These are phyloP conservation scores for Wickerhamiella domercqiae DNA, from an alignment of 805 yeast species.

Conservation along the genomic window DNA sequence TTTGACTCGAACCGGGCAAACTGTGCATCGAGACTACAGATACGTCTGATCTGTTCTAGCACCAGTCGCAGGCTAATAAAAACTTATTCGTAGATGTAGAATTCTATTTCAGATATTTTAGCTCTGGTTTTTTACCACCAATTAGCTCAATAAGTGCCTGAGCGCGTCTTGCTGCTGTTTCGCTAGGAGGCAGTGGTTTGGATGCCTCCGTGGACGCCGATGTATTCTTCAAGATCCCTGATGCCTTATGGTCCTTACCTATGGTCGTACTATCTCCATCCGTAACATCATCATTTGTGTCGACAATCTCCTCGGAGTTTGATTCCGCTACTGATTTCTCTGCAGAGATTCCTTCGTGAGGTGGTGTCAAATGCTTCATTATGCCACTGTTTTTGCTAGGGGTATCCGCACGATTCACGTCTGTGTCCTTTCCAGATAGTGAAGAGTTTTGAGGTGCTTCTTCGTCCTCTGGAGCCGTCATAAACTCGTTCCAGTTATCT, in stretches of 20 bases:
- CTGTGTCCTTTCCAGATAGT: too few species aligned
- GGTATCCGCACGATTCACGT: background rate
- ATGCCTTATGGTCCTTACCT: slow-evolving; percentile 8
- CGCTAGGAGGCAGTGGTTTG: slow-evolving; percentile 11
- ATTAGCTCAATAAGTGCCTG: slow-evolving; percentile 10
- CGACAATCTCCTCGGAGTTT: too few species aligned
- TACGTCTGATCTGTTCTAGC: too few species aligned
- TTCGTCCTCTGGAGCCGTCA: slow-evolving; percentile 15
- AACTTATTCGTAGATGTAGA: too few species aligned
- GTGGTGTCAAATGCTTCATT: background rate
- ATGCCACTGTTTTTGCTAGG: background rate
- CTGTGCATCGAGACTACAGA: too few species aligned
- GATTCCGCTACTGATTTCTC: too few species aligned
- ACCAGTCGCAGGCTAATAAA: too few species aligned
- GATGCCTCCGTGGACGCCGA: slow-evolving; percentile 8
- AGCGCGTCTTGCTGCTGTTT: slow-evolving; percentile 14
- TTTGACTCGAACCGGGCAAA: too few species aligned
- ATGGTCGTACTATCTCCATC: slow-evolving; percentile 10
- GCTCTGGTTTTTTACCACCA: slow-evolving; percentile 8
- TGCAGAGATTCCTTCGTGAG: too few species aligned
- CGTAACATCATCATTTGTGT: slow-evolving; percentile 1
- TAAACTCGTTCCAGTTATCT: slow-evolving; percentile 40
- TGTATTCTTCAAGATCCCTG: slow-evolving; percentile 11
- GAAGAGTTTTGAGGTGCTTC: background rate
- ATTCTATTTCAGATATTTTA: slow-evolving; percentile 13